These are phyloP conservation scores for Porcisia deanei DNA, from an alignment of 208 protist species.

Conservation along the genomic window DNA sequence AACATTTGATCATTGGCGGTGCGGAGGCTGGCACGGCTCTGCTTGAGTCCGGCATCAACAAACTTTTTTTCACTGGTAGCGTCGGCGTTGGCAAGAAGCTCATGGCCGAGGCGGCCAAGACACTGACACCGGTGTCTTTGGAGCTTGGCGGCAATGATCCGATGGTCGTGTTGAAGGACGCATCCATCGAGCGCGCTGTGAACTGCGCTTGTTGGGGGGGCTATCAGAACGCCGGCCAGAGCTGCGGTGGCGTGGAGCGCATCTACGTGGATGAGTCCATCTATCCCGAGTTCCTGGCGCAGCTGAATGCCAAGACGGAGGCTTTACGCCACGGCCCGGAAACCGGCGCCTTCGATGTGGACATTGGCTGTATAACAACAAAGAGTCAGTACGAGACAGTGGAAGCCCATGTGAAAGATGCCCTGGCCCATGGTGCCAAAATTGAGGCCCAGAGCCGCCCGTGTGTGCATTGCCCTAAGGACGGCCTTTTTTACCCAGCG, in stretches of 20 bases:
- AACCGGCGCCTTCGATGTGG: slow-evolving; percentile 50
- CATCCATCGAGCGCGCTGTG: slow-evolving; percentile 73
- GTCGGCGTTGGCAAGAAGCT: slow-evolving; percentile 78
- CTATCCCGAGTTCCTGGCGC: slow-evolving; percentile 68
- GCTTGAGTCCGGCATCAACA: slow-evolving; percentile 54
- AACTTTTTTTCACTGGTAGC: slow-evolving; percentile 90
- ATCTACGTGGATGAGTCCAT: slow-evolving; percentile 73
- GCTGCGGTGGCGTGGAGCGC: slow-evolving; percentile 76
- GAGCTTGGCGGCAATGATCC: slow-evolving; percentile 90
- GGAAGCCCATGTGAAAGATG: slow-evolving; percentile 67
- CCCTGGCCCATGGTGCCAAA: slow-evolving; percentile 54
- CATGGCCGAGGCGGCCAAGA: slow-evolving; percentile 70
- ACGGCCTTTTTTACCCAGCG: slow-evolving; percentile 79
- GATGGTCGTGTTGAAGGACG: slow-evolving; percentile 79
- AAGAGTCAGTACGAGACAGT: slow-evolving; percentile 63
- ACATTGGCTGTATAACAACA: slow-evolving; percentile 77
- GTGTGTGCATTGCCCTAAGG: slow-evolving; percentile 33
- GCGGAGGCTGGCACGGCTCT: slow-evolving; percentile 45
- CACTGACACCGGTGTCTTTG: slow-evolving; percentile 72
- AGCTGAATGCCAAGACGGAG: slow-evolving; percentile 66
- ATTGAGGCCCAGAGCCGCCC: slow-evolving; percentile 76
- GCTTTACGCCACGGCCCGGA: slow-evolving; percentile 76
- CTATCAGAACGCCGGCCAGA: slow-evolving; percentile 85
- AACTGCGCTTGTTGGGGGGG: slow-evolving; percentile 83
- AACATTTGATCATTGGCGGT: slow-evolving; percentile 53